These are phyloP conservation scores for Solanum medicagineum DNA, from an alignment of 257 asterid genomes.

Conservation along the genomic window DNA sequence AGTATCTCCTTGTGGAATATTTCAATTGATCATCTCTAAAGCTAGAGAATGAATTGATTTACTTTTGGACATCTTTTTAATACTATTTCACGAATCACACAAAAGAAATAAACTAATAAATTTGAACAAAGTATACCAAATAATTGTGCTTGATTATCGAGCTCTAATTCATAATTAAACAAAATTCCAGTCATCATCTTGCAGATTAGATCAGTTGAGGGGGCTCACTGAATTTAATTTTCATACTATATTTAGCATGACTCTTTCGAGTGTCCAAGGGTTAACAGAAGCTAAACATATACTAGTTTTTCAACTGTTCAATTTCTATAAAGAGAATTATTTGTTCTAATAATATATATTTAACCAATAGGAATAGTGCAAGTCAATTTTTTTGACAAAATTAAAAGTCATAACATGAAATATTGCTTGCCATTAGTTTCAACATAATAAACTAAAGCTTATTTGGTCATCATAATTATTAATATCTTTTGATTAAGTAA, in stretches of 20 bases:
- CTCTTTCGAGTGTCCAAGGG: neutral
- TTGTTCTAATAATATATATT: neutral
- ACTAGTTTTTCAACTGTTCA: neutral
- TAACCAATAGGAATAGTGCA: neutral
- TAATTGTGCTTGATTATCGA: neutral
- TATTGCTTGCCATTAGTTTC: neutral
- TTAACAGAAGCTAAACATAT: neutral
- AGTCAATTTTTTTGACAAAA: neutral
- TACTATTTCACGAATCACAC: neutral
- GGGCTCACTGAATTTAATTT: neutral
- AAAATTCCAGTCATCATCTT: neutral
- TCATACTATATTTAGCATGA: neutral
- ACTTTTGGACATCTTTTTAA: too few species aligned
- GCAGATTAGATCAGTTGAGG: neutral
- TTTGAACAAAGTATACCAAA: neutral
- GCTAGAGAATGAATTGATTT: too few species aligned
- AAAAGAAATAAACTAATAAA: neutral
- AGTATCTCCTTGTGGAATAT: too few species aligned
- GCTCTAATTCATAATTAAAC: neutral
- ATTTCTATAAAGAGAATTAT: neutral
- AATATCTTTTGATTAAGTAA: neutral
- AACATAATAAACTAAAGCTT: neutral
- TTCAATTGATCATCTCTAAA: too few species aligned
- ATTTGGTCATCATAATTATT: neutral
- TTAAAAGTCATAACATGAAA: neutral